These are phyloP conservation scores for Candida cerambycidarum DNA, from an alignment of 805 yeast genomes.

Conservation along the genomic window DNA sequence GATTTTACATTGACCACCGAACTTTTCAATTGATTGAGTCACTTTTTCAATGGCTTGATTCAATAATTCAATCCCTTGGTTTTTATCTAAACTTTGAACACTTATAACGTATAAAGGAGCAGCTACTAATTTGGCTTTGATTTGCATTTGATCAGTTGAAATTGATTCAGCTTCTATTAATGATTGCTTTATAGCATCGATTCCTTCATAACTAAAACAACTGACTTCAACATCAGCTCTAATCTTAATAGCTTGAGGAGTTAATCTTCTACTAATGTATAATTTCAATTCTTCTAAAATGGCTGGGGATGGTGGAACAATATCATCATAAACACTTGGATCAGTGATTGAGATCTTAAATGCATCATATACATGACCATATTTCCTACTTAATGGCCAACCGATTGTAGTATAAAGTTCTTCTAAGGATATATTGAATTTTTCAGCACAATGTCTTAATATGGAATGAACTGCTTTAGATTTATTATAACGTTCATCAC, in stretches of 20 bases:
- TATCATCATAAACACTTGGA: constrained; percentile 78
- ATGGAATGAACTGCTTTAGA: constrained; percentile 98
- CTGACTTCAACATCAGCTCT: constrained; percentile 99
- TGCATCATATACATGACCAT: constrained; percentile 96
- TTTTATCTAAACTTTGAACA: constrained; percentile 89
- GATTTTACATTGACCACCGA: constrained; percentile 85
- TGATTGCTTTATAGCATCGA: constrained; percentile 92
- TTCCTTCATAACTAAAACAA: constrained; percentile 96
- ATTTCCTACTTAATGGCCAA: constrained; percentile 95
- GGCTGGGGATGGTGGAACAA: constrained; percentile 68
- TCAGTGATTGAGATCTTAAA: constrained; percentile 95
- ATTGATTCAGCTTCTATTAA: constrained; percentile 81
- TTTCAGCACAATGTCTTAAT: constrained; percentile 96
- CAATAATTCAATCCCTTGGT: constrained; percentile 77
- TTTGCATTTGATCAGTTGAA: constrained; percentile 80
- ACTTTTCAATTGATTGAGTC: constrained; percentile 61
- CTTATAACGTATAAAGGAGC: constrained; percentile 95
- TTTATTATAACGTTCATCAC: constrained; percentile 96
- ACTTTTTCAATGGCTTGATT: constrained; percentile 79
- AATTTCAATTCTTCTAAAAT: constrained; percentile 80
- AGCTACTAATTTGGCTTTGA: constrained; percentile 93
- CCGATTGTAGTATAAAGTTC: constrained; percentile 84
- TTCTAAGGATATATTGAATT: constrained; percentile 85
- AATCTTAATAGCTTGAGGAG: constrained; percentile 96
- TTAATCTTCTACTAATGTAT: constrained; percentile 88